These are phyloP conservation scores for Citrus mangshanensis DNA, from an alignment of 345 rosid genomes.

Conservation along the genomic window DNA sequence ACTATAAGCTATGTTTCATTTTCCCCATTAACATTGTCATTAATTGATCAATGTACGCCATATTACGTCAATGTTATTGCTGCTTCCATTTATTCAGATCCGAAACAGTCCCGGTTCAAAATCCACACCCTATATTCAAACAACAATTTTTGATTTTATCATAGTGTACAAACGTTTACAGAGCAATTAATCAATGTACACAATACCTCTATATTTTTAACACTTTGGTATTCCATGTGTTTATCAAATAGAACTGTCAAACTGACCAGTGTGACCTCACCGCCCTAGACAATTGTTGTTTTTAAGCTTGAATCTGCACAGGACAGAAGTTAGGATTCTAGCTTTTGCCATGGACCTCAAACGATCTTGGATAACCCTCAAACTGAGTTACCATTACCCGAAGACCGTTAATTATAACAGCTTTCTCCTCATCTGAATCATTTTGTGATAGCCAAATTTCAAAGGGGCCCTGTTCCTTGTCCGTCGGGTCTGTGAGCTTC, in stretches of 20 bases:
- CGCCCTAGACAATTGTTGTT: neutral
- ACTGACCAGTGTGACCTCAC: neutral
- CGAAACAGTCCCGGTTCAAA: neutral
- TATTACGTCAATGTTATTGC: too few relatives aligned
- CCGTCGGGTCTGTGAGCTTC: too few relatives aligned
- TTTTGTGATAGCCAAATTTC: too few relatives aligned
- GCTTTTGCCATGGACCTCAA: constrained; percentile 15
- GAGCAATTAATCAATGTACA: neutral
- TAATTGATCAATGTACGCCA: too few relatives aligned
- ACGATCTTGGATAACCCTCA: constrained; percentile 46
- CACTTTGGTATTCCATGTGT: neutral
- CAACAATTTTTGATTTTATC: neutral
- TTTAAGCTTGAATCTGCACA: neutral
- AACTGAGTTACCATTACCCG: too few relatives aligned
- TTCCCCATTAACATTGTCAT: too few relatives aligned
- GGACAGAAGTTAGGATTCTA: neutral
- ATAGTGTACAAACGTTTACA: neutral
- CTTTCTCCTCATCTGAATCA: too few relatives aligned
- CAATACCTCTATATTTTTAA: too few relatives aligned
- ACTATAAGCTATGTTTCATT: too few relatives aligned
- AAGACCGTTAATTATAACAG: too few relatives aligned
- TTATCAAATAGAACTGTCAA: neutral
- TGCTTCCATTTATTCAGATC: neutral
- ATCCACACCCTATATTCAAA: neutral
- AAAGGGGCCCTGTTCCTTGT: too few relatives aligned